Percentiles rank a stretch among this genome's conserved stretches.
Conservation (phyloP, 768 basidiomycete genomes). For the Mycena filopes region DNA sequence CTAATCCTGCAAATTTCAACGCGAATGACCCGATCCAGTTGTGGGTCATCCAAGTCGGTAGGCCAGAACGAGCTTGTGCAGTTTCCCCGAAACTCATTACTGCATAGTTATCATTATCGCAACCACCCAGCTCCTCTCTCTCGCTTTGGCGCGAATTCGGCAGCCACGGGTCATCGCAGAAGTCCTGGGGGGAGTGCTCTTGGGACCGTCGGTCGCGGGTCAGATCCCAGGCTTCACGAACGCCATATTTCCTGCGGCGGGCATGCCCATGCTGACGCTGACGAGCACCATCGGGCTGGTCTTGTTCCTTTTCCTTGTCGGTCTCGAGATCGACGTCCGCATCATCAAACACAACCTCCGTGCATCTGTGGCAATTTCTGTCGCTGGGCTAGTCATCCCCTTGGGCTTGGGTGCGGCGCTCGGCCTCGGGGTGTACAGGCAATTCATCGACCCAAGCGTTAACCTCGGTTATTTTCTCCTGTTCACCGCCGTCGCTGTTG, state of each 20-base stretch:
- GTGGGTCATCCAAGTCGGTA: too few species aligned
- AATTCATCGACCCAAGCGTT: constrained; percentile 67
- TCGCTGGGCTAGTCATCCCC: constrained; percentile 78
- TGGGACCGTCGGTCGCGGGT: constrained; percentile 84
- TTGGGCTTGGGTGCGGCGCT: constrained; percentile 83
- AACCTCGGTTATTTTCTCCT: constrained; percentile 86
- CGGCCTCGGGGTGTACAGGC: constrained; percentile 78
- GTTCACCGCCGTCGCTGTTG: constrained; percentile 85
- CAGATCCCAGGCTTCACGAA: constrained; percentile 77
- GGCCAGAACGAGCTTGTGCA: too few species aligned
- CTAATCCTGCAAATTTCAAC: too few species aligned
- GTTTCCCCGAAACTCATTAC: neutral
- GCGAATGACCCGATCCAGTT: too few species aligned
- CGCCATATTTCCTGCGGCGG: constrained; percentile 65
- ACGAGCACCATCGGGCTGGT: constrained; percentile 82
- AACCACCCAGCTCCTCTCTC: constrained; percentile 79
- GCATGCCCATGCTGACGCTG: constrained; percentile 70
- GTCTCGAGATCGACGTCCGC: constrained; percentile 83
- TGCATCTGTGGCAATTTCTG: constrained; percentile 67
- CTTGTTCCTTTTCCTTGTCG: constrained; percentile 86
- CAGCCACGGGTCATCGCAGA: constrained; percentile 95
- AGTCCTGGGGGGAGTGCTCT: constrained; percentile 88
- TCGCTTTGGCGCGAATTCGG: constrained; percentile 72
- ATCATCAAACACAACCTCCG: constrained; percentile 72
- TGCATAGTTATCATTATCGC: constrained; percentile 78